Evolutionary conservation across 2,329 filamentous ascomycete species (phyloP), one percentile per base, ranked within the genome.

Genomic region (Xylariaceae sp.): DNA sequence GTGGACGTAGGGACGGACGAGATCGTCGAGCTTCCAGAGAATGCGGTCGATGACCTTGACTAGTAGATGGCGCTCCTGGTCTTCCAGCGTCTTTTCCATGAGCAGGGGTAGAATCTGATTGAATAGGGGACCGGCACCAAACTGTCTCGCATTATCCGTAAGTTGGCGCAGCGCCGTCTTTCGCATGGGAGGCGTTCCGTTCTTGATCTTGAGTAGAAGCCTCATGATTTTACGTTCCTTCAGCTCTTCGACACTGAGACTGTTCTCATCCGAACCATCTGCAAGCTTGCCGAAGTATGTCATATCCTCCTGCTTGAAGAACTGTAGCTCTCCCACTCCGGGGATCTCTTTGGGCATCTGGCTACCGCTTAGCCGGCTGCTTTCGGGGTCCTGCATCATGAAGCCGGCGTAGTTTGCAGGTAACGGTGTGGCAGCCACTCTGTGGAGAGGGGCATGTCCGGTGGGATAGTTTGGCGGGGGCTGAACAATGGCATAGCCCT

Each of bases 191-290:
- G 92, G 92, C 28, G 92, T 97, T 56, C 92, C 92, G 61, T 98
- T 98, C 76, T 98, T 98, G 71, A 98, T 90, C 68, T 98, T 98
- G 40, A 98, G 74, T 31, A 98, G 71, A 39, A 98, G 69, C 51
- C 92, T 77, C 92, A 98, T 97, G 59, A 98, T 98, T 68, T 98
- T 98, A 46, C 92, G 78, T 66, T 98, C 90, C 65, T 98, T 97
- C 36, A 98, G 68, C 57, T 98, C 90, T 34, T 98, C 92, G 8
- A 98, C 88, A 14, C 83, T 89, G 66, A 98, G 78, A 15, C 81
- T 75, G 53, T 90, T 94, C 66, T 98, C 92, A 53, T 97, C 88
- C 17, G 84, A 85, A 26, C 87, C 88, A 59, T 98, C 92, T 15
- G 94, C 90, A 28, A 98, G 77, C 69, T 98, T 97, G 43, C 90